Base-by-base conservation (phyloP, 352 stramenopile genomes). In the Phytophthora macrochlamydospora region DNA sequence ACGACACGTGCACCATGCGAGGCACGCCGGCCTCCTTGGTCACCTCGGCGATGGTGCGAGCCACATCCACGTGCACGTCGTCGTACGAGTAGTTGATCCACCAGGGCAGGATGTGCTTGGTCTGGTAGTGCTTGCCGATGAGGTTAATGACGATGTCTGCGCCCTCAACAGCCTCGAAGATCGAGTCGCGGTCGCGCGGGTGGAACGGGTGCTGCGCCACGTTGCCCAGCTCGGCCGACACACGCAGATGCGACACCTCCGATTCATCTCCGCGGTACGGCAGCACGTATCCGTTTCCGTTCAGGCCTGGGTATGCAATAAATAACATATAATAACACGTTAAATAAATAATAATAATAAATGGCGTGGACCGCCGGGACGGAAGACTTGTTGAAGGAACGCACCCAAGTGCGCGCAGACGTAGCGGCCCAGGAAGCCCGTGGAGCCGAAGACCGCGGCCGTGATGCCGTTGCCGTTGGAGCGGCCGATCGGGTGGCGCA, bases 61-160 rank as follows among this genome's bases (percentile, higher is more conserved):
- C 86, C n/a, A 98, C 83, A 9, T 94, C 81, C 35, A 99, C 97
- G 79, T 99, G 95, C 46, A 97, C 90, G 62, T 99, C 96, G 46
- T 98, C 81, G 69, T 98, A 98, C 62, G 86, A 93, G 76, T 96
- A 99, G 80, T 98, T 93, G 88, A 96, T 97, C 85, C 89, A 95
- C 87, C 85, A 95, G 28, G 91, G 90, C 42, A 98, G 74, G 2
- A 98, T 75, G 73, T 98, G 89, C 80, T 97, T 98, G 35, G 97
- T 99, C 78, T 99, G 94, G 76, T 99, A 99, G 78, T 98, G 85
- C 71, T 99, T 99, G 50, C 97, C 97, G 53, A 99, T 90, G 9
- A 99, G 64, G 78, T 99, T 99, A 70, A 99, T 94, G 37, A 99
- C 97, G 62, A 98, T 81, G 66, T 99, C 96, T 35, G 90, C 93